phyloP scores from a whole-genome alignment of 2,329 filamentous ascomycete species.

The Colletotrichum endophyticum region DNA sequence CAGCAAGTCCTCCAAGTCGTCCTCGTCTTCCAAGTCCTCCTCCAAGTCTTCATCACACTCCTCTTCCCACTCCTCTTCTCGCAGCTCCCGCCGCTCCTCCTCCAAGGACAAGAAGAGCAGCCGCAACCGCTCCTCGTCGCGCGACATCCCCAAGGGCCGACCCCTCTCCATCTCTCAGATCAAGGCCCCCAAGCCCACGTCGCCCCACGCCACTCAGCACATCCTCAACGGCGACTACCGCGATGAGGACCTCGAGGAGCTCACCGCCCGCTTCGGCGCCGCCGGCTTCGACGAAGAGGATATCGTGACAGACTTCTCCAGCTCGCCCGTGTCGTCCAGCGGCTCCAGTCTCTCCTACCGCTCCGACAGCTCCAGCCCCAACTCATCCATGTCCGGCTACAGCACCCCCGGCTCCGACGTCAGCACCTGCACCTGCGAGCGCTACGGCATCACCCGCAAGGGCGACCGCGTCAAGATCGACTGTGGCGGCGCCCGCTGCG shows the following conservation, averaged over 20 bases:
- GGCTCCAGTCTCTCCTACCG: slow-evolving; percentile 74
- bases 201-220: slow-evolving; percentile 84
- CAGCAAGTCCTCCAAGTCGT: slow-evolving; percentile 25
- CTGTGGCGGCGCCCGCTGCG: slow-evolving; percentile 88
- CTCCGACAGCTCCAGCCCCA: slow-evolving; percentile 77
- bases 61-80: slow-evolving; percentile 51
- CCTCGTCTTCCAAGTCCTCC: slow-evolving; percentile 39
- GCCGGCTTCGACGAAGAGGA: slow-evolving; percentile 65
- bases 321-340: slow-evolving; percentile 68
- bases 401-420: slow-evolving; percentile 80
- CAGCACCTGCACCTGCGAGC: slow-evolving; percentile 88
- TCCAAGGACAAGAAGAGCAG: slow-evolving; percentile 45
- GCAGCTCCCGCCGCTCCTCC: slow-evolving; percentile 32
- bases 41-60: slow-evolving; percentile 51
- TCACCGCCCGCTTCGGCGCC: slow-evolving; percentile 75
- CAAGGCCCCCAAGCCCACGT: slow-evolving; percentile 86
- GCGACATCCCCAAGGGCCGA: slow-evolving; percentile 85
- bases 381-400: slow-evolving; percentile 76
- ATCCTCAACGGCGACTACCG: slow-evolving; percentile 84
- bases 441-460: slow-evolving; percentile 93
- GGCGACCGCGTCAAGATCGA: slow-evolving; percentile 95
- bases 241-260: slow-evolving; percentile 76
- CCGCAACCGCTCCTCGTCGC: slow-evolving; percentile 52
- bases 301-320: slow-evolving; percentile 58
- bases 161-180: slow-evolving; percentile 89